phyloP scores from a whole-genome alignment of 2,329 filamentous ascomycete genomes.

The Fusarium multiceps region DNA sequence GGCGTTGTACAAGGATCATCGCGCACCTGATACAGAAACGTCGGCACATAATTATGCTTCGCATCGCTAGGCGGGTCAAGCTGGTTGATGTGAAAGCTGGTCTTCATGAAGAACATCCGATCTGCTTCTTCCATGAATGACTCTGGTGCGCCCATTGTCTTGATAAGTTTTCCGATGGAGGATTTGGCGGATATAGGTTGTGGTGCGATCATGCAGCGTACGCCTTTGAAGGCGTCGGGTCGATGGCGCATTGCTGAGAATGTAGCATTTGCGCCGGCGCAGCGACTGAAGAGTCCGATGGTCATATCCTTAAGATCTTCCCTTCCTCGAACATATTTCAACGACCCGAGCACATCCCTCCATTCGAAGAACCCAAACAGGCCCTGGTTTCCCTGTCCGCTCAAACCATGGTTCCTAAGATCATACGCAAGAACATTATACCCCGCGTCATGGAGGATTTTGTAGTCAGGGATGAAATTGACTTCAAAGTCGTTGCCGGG shows the following conservation, averaged over 20 bases:
- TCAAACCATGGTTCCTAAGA: slow-evolving; percentile 26
- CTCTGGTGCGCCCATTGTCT: slow-evolving; percentile 14
- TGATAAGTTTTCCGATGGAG: slow-evolving; percentile 5
- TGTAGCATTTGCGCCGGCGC: slow-evolving; percentile 23
- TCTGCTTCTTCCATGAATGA: slow-evolving; percentile 30
- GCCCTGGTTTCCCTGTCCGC: slow-evolving; percentile 22
- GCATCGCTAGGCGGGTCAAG: slow-evolving; percentile 9
- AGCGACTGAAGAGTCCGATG: slow-evolving; percentile 30
- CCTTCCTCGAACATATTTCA: slow-evolving; percentile 14
- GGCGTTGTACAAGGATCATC: slow-evolving; percentile 22
- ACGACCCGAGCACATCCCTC: slow-evolving; percentile 27
- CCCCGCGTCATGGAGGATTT: slow-evolving; percentile 28
- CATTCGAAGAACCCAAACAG: slow-evolving; percentile 36
- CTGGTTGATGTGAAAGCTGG: slow-evolving; percentile 24
- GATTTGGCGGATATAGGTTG: slow-evolving; percentile 19
- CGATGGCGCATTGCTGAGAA: slow-evolving; percentile 17
- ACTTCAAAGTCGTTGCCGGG: slow-evolving; percentile 33
- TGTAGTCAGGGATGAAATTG: slow-evolving; percentile 34
- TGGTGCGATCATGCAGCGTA: slow-evolving; percentile 27
- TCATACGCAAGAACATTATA: slow-evolving; percentile 34
- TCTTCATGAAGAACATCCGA: slow-evolving; percentile 28
- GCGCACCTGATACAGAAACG: slow-evolving; percentile 29
- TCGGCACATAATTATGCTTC: slow-evolving; percentile 24
- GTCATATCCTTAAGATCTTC: slow-evolving; percentile 6
- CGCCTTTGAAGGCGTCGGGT: slow-evolving; percentile 13